Percentiles rank a stretch among this genome's conserved stretches.
phyloP scores from a whole-genome alignment of 179 eudicot genomes.

The Corrigiola litoralis region DNA sequence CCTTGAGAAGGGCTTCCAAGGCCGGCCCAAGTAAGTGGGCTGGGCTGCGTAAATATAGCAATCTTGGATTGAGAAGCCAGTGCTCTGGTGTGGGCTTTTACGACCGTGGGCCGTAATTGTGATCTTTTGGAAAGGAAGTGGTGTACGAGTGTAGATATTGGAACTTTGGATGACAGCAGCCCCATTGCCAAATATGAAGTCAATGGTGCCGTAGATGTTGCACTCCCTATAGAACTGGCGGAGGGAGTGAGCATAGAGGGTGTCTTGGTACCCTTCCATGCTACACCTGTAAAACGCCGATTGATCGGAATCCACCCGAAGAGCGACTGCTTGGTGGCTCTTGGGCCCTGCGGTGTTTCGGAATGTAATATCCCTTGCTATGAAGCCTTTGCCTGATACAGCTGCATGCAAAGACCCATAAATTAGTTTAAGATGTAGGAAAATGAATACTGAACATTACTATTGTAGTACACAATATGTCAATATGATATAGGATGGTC shows the following conservation, averaged over 20 bases:
- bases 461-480: no score
- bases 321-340: slow-evolving; percentile 76
- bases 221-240: slow-evolving; percentile 96
- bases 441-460: no score
- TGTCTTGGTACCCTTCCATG: slow-evolving; percentile 96
- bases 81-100: slow-evolving; percentile 73
- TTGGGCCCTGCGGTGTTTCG: slow-evolving; percentile 79
- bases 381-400: slow-evolving; percentile 90
- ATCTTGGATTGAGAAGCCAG: slow-evolving; percentile 80
- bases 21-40: slow-evolving; percentile 84
- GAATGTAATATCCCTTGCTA: slow-evolving; percentile 85
- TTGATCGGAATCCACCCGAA: slow-evolving; percentile 82
- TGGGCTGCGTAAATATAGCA: slow-evolving; percentile 60
- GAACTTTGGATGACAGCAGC: slow-evolving; percentile 82
- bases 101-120: slow-evolving; percentile 92
- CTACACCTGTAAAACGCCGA: slow-evolving; percentile 88
- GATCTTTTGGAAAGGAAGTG: slow-evolving; percentile 69
- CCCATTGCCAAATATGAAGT: slow-evolving; percentile 92
- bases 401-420: slow-evolving; percentile 33
- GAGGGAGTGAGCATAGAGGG: slow-evolving; percentile 85
- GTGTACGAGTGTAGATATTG: slow-evolving; percentile 57
- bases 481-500: no score
- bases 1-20: slow-evolving; percentile 81
- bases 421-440: no score
- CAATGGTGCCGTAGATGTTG: slow-evolving; percentile 74